A percentile compares a stretch with the other conserved stretches of the same genome.
phyloP scores from a whole-genome alignment of 805 yeast genomes.

The Clavispora santaluciae region DNA sequence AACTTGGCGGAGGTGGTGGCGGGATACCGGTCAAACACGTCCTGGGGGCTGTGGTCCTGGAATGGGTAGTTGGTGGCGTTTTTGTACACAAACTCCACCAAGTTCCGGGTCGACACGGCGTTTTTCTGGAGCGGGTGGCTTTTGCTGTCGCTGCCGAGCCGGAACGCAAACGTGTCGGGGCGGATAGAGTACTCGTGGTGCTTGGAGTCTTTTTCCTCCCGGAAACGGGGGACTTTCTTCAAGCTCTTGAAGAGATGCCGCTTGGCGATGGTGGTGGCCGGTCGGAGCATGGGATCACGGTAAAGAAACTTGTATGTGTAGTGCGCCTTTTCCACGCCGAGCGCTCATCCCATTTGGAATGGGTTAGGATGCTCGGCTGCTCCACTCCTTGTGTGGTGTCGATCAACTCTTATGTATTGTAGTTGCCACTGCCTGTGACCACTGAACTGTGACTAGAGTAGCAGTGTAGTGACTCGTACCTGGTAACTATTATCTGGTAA shows the following conservation, averaged over 20 bases:
- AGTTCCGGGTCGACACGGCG: constrained; percentile 17
- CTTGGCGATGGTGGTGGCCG: constrained; percentile 1
- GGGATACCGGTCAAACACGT: constrained; percentile 34
- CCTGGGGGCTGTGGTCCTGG: constrained; percentile 32
- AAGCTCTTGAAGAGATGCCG: constrained; percentile 19
- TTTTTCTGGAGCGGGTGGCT: constrained; percentile 24
- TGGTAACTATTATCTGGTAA: too few species aligned
- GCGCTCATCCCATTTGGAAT: too few species aligned
- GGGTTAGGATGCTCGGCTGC: too few species aligned
- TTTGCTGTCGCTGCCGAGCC: constrained; percentile 20
- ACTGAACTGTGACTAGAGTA: too few species aligned
- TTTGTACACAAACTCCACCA: constrained; percentile 32
- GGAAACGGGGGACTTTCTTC: constrained; percentile 14
- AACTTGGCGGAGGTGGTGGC: constrained; percentile 29
- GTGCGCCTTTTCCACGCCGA: too few species aligned
- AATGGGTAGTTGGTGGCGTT: constrained; percentile 41
- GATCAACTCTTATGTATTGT: too few species aligned
- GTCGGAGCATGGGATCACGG: not conserved
- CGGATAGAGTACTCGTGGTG: constrained; percentile 42
- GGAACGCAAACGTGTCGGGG: constrained; percentile 43
- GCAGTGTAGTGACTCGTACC: too few species aligned
- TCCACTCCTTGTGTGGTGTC: too few species aligned
- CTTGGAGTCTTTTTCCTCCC: constrained; percentile 16
- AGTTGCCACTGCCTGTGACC: too few species aligned
- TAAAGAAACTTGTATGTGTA: too few species aligned